Evolutionary conservation across 495 filamentous ascomycete species (phyloP).

Genomic region (Talaromyces stipitatus): DNA sequence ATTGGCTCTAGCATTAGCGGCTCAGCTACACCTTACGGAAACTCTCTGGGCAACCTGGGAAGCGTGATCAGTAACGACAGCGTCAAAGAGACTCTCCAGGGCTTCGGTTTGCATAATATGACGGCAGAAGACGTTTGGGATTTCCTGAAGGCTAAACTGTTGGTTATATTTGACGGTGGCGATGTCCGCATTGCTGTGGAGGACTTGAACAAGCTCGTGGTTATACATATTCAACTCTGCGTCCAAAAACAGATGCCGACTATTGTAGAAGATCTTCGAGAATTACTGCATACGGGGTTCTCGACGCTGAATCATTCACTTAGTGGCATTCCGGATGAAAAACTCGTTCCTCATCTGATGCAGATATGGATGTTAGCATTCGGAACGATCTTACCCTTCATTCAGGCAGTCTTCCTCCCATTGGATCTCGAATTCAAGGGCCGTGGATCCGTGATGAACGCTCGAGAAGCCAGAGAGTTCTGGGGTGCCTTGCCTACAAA

Average conservation of each 20-base stretch:
- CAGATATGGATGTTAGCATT: slow-evolving; percentile 93
- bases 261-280: slow-evolving; percentile 68
- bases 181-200: slow-evolving; percentile 85
- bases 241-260: slow-evolving; percentile 59
- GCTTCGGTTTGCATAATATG: slow-evolving; percentile 73
- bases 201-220: slow-evolving; percentile 84
- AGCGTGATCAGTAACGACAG: slow-evolving; percentile 26
- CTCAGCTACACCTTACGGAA: slow-evolving; percentile 25
- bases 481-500: slow-evolving; percentile 54
- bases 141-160: slow-evolving; percentile 79
- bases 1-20: slow-evolving; percentile 16
- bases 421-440: slow-evolving; percentile 92
- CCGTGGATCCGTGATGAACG: slow-evolving; percentile 64
- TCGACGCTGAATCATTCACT: slow-evolving; percentile 76
- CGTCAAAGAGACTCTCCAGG: slow-evolving; percentile 41
- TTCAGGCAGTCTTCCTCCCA: slow-evolving; percentile 93
- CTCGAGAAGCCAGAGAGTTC: slow-evolving; percentile 75
- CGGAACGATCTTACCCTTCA: slow-evolving; percentile 80
- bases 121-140: slow-evolving; percentile 91
- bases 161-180: slow-evolving; percentile 89
- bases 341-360: slow-evolving; percentile 75
- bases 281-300: slow-evolving; percentile 77
- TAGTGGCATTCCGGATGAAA: slow-evolving; percentile 68
- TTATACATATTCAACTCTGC: slow-evolving; percentile 72
- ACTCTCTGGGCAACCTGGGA: slow-evolving; percentile 27